These are phyloP conservation scores for Helicosporidium sp. DNA, from an alignment of 139 green algal genomes.

Conservation along the genomic window DNA sequence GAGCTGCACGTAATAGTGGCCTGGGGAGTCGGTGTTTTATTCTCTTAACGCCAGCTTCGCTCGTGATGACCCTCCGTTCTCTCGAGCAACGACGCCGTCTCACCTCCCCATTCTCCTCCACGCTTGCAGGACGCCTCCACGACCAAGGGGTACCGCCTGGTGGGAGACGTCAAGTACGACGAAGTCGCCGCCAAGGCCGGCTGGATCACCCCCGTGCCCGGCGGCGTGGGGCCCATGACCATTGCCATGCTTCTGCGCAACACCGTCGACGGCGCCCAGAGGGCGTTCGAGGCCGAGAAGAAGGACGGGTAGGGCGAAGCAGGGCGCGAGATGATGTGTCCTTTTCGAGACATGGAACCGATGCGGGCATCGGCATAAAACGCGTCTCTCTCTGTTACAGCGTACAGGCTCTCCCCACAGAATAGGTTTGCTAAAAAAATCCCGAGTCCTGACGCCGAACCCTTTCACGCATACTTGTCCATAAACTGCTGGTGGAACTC, in stretches of 20 bases:
- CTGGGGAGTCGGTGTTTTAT: not conserved
- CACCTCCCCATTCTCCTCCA: not conserved
- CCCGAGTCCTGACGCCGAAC: slow-evolving; percentile 9
- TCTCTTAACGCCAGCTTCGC: not conserved
- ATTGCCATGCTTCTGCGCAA: slow-evolving; percentile 74
- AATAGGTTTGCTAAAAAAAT: too few relatives aligned
- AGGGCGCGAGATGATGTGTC: too few relatives aligned
- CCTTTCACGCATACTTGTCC: slow-evolving; percentile 3
- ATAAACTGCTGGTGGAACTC: slow-evolving; percentile 1
- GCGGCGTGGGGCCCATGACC: slow-evolving; percentile 81
- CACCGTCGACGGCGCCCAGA: slow-evolving; percentile 32
- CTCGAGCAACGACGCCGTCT: too few relatives aligned
- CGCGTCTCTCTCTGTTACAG: too few relatives aligned
- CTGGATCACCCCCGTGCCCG: slow-evolving; percentile 61
- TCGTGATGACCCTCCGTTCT: not conserved
- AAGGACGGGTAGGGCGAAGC: too few relatives aligned
- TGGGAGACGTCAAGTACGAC: slow-evolving; percentile 62
- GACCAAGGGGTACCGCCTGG: slow-evolving; percentile 46
- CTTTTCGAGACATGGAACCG: too few relatives aligned
- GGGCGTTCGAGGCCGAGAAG: too few relatives aligned
- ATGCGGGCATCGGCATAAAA: too few relatives aligned
- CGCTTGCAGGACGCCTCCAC: slow-evolving; percentile 8
- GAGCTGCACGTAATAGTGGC: not conserved
- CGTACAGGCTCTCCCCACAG: too few relatives aligned
- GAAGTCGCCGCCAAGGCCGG: slow-evolving; percentile 34